phyloP scores from a whole-genome alignment of 257 asterid species.

The Capsicum pubescens region DNA sequence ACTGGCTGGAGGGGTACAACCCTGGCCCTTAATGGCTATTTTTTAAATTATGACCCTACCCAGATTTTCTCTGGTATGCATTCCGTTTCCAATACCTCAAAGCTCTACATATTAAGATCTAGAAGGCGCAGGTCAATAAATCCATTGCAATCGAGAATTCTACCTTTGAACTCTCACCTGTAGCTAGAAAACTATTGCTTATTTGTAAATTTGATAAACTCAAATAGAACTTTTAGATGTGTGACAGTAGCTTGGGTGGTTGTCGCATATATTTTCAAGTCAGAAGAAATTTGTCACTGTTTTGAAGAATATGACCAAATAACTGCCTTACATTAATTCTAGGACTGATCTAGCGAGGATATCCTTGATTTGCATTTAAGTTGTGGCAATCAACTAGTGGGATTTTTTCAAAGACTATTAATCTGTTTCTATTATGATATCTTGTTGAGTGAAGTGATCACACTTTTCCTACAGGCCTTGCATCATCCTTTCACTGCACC shows the following conservation, averaged over 20 bases:
- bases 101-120: conserved; percentile 4
- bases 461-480: conserved; percentile 64
- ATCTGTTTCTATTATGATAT: conserved; percentile 25
- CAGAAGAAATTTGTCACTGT: background rate
- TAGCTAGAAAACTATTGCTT: conserved; percentile 7
- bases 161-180: background rate
- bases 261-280: background rate
- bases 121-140: background rate
- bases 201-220: background rate
- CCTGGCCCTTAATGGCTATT: background rate
- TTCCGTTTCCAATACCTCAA: conserved; percentile 8
- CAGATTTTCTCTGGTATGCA: background rate
- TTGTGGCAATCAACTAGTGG: background rate
- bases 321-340: background rate
- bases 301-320: background rate
- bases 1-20: background rate
- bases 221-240: conserved; percentile 12
- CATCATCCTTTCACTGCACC: conserved; percentile 99
- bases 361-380: background rate
- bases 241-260: background rate
- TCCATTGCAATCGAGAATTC: background rate
- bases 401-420: background rate
- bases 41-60: background rate
- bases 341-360: conserved; percentile 3
- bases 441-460: conserved; percentile 10